Evolutionary conservation across 768 basidiomycete genomes (phyloP).

Genomic region (Cubamyces sp.): DNA sequence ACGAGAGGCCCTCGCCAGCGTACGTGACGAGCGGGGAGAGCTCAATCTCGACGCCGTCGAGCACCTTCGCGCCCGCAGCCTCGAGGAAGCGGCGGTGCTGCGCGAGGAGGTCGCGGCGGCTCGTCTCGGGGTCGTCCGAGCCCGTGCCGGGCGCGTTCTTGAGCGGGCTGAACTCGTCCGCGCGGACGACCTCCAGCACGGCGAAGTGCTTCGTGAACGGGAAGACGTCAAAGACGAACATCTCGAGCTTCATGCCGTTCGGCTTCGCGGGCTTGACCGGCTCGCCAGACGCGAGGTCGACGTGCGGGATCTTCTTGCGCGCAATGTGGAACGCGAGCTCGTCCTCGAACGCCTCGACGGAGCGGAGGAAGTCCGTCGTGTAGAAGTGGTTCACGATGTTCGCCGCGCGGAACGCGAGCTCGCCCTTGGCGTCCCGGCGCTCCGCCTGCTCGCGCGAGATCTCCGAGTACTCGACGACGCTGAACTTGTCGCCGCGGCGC

Average conservation of each 20-base stretch:
- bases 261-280: slow-evolving; percentile 79
- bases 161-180: slow-evolving; percentile 93
- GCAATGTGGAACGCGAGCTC: slow-evolving; percentile 97
- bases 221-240: slow-evolving; percentile 99
- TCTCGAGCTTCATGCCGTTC: slow-evolving; percentile 99
- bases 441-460: slow-evolving; percentile 88
- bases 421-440: slow-evolving; percentile 68
- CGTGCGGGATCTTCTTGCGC: slow-evolving; percentile 91
- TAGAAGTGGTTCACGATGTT: slow-evolving; percentile 99
- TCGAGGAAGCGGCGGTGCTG: slow-evolving; percentile 89
- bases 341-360: slow-evolving; percentile 80
- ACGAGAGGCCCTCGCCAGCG: slow-evolving; percentile 88
- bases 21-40: slow-evolving; percentile 88
- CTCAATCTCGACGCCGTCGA: slow-evolving; percentile 84
- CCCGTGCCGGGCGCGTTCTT: slow-evolving; percentile 97
- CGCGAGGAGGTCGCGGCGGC: slow-evolving; percentile 83
- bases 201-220: slow-evolving; percentile 83
- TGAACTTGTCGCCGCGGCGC: slow-evolving; percentile 77
- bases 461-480: slow-evolving; percentile 98
- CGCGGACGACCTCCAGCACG: slow-evolving; percentile 85
- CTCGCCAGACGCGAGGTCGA: slow-evolving; percentile 71
- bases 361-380: slow-evolving; percentile 80
- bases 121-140: slow-evolving; percentile 89
- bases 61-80: slow-evolving; percentile 72
- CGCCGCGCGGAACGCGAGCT: slow-evolving; percentile 89